Percentiles rank a stretch among this genome's conserved stretches.
These are phyloP conservation scores for Globisporangium takayamanum DNA, from an alignment of 352 stramenopile species.

Conservation along the genomic window DNA sequence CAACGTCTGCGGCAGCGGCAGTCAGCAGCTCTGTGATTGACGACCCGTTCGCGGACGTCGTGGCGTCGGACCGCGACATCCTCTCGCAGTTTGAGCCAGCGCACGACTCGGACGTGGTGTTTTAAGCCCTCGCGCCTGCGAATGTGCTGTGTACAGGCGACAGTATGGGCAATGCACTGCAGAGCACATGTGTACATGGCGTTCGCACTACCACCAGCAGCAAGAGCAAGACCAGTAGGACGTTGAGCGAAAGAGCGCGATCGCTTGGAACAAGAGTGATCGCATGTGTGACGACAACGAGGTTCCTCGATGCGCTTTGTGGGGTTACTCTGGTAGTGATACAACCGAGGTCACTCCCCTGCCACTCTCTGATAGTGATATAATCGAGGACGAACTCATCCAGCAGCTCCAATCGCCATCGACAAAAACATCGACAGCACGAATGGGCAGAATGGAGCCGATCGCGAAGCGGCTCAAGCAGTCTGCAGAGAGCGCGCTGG, in stretches of 20 bases:
- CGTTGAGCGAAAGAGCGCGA: too few species aligned
- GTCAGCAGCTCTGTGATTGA: conserved; percentile 26
- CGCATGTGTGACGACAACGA: neutral
- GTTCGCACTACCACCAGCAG: too few species aligned
- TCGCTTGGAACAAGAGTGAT: too few species aligned
- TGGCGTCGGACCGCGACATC: conserved; percentile 70
- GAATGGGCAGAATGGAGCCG: conserved; percentile 41
- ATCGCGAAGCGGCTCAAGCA: conserved; percentile 81
- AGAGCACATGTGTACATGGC: too few species aligned
- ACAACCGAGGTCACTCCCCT: neutral
- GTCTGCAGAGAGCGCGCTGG: conserved; percentile 57
- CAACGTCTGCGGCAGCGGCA: conserved; percentile 7
- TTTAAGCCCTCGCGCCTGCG: conserved; percentile 28
- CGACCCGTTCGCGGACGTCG: conserved; percentile 67
- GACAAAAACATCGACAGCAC: too few species aligned
- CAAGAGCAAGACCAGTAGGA: too few species aligned
- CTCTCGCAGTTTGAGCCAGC: conserved; percentile 73
- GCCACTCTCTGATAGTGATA: neutral
- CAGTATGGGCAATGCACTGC: neutral
- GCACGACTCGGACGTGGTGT: conserved; percentile 73
- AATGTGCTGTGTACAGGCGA: neutral
- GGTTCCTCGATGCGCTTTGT: neutral
- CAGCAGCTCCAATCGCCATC: too few species aligned
- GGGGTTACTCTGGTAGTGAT: neutral
- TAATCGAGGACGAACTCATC: neutral